Percentiles rank a stretch among this genome's conserved stretches.
These are phyloP conservation scores for Colletotrichum chlorophyti DNA, from an alignment of 2,329 filamentous ascomycete species.

Conservation along the genomic window DNA sequence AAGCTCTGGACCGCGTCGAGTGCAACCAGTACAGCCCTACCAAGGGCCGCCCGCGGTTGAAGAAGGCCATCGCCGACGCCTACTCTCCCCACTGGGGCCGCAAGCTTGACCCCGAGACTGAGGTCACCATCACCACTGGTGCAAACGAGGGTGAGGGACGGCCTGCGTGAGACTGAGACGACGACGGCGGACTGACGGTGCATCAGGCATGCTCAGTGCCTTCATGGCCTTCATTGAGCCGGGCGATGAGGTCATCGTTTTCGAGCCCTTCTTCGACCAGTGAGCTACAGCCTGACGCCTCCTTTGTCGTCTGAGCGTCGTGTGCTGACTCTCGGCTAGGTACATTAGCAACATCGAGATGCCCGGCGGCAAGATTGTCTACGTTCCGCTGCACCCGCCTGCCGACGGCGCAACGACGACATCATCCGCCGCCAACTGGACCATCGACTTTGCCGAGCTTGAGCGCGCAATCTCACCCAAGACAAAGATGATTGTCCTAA, in stretches of 20 bases:
- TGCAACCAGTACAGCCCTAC: slow-evolving; percentile 99
- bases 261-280: slow-evolving; percentile 99
- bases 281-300: slow-evolving; percentile 43
- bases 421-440: slow-evolving; percentile 88
- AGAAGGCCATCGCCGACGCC: slow-evolving; percentile 90
- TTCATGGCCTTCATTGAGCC: slow-evolving; percentile 98
- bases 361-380: slow-evolving; percentile 93
- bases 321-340: slow-evolving; percentile 40
- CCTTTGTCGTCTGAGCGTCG: not conserved
- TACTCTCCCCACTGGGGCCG: slow-evolving; percentile 91
- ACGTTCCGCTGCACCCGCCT: slow-evolving; percentile 93
- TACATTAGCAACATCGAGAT: slow-evolving; percentile 99
- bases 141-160: slow-evolving; percentile 72
- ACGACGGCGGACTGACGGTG: not conserved
- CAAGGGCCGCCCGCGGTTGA: slow-evolving; percentile 88
- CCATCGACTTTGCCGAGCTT: slow-evolving; percentile 82
- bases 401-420: slow-evolving; percentile 79
- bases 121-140: slow-evolving; percentile 93
- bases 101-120: slow-evolving; percentile 83
- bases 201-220: slow-evolving; percentile 83
- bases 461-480: slow-evolving; percentile 81
- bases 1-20: slow-evolving; percentile 87
- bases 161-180: not conserved
- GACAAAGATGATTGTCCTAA: slow-evolving; percentile 96
- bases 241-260: slow-evolving; percentile 96